A percentile compares a stretch with the other conserved stretches of the same genome.
These are phyloP conservation scores for Trichoderma reesei DNA, from an alignment of 495 filamentous ascomycete genomes.

Conservation along the genomic window DNA sequence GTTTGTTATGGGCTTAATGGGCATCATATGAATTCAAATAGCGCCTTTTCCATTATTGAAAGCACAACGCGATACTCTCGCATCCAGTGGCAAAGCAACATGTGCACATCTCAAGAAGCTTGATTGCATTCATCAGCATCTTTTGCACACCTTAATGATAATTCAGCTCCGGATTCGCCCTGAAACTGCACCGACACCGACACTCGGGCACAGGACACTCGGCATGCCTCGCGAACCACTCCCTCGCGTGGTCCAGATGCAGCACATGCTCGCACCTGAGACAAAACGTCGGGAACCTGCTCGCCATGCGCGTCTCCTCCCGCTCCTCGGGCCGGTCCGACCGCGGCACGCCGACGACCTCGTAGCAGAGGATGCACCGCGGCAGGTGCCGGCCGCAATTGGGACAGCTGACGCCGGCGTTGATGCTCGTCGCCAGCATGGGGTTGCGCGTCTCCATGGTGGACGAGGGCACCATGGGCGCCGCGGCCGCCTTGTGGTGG, in stretches of 20 bases:
- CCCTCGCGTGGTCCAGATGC: constrained; percentile 76
- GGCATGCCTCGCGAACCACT: constrained; percentile 74
- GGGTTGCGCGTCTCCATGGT: constrained; percentile 23
- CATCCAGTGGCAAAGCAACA: no score
- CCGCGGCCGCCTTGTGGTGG: constrained; percentile 19
- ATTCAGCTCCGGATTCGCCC: constrained; percentile 38
- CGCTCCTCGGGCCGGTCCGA: constrained; percentile 49
- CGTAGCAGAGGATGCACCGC: constrained; percentile 78
- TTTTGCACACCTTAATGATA: constrained; percentile 22
- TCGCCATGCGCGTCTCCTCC: constrained; percentile 35
- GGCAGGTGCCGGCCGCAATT: constrained; percentile 81
- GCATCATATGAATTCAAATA: no score
- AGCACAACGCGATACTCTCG: neutral
- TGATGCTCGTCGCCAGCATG: constrained; percentile 35
- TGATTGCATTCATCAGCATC: neutral
- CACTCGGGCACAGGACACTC: constrained; percentile 89
- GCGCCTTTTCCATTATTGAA: neutral
- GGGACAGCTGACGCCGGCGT: constrained; percentile 59
- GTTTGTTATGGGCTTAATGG: no score
- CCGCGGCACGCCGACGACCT: constrained; percentile 73
- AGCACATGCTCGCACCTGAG: constrained; percentile 81
- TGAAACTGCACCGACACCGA: constrained; percentile 63
- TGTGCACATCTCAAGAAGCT: neutral
- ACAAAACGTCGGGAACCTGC: constrained; percentile 65
- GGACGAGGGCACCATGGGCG: constrained; percentile 13